These are phyloP conservation scores for Metschnikowia kunwiensis DNA, from an alignment of 805 yeast species.

Conservation along the genomic window DNA sequence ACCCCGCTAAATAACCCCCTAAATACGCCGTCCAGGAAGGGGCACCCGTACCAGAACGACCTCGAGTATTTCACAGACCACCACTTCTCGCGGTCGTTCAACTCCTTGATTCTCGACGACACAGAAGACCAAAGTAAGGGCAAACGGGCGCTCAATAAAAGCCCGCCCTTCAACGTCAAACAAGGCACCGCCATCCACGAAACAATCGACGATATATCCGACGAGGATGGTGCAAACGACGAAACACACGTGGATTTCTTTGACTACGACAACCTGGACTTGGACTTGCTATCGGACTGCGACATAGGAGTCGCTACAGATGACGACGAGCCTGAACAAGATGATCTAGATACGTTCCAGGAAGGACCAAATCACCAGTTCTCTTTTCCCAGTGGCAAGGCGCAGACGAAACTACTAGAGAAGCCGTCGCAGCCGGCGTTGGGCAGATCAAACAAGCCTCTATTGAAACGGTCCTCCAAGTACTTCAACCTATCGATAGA, in stretches of 20 bases:
- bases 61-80: conserved; percentile 38
- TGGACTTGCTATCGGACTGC: conserved; percentile 12
- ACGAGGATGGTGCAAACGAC: background rate
- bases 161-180: conserved; percentile 42
- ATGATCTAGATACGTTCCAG: background rate
- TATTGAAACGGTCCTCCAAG: conserved; percentile 41
- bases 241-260: conserved; percentile 13
- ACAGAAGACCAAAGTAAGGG: conserved; percentile 21
- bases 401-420: background rate
- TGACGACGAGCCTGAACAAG: conserved; percentile 1
- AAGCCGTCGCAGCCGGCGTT: background rate
- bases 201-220: conserved; percentile 18
- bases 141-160: conserved; percentile 32
- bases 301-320: conserved; percentile 14
- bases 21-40: conserved; percentile 4
- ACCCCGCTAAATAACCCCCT: too few species aligned
- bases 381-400: background rate
- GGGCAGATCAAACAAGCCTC: conserved; percentile 9
- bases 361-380: background rate
- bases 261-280: conserved; percentile 18
- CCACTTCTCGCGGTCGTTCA: conserved; percentile 42
- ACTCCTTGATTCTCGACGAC: conserved; percentile 41
- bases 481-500: conserved; percentile 41
- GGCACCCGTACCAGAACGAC: conserved; percentile 12
- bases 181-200: conserved; percentile 24